Base-by-base conservation (phyloP, 1,284 basidiomycete species). In the Amylostereum chailletii region DNA sequence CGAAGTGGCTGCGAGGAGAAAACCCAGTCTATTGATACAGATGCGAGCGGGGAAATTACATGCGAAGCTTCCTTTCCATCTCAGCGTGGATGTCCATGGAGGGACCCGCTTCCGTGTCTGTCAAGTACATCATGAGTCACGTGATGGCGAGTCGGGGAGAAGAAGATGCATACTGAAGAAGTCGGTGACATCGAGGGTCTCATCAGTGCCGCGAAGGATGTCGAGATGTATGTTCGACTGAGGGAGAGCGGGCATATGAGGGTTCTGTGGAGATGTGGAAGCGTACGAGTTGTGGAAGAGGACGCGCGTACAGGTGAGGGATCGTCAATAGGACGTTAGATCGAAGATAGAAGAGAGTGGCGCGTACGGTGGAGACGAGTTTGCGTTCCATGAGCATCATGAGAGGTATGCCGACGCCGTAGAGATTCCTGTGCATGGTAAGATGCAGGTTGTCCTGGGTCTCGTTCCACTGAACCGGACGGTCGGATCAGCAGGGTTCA, bases 351-450 rank as follows among this genome's bases (percentile, higher is more conserved):
- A 19, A 19, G 19, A 19, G 19, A 19, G 19, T 19, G 19, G 19
- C 19, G 19, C 83, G 61, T 60, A 94, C 94, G 53, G 80, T 67
- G 46, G 79, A 68, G 10, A 92, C 90, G 44, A 94, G 78, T 73
- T 88, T 90, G 60, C 94, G 79, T 67, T 99, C 95, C 95, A 99
- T 98, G 59, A 95, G 73, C 51, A 83, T 72, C 42, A 94, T 79
- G 64, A 96, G 79, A 4, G 95, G 95, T 36, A 89, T 85, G 58
- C 90, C 90, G 56, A 98, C 65, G 37, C 95, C 95, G 62, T 86
- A 89, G 37, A 86, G 68, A 66, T 94, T 86, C 49, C 94, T 80
- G 64, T 93, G 81, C 68, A 96, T 71, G 42, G 82, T 92, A 53
- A 96, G 73, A 65, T 89, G 88, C 51, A 94, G 65, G 64, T 89